Evolutionary conservation across 2,329 filamentous ascomycete genomes (phyloP).

Genomic region (Neofusicoccum sp.): DNA sequence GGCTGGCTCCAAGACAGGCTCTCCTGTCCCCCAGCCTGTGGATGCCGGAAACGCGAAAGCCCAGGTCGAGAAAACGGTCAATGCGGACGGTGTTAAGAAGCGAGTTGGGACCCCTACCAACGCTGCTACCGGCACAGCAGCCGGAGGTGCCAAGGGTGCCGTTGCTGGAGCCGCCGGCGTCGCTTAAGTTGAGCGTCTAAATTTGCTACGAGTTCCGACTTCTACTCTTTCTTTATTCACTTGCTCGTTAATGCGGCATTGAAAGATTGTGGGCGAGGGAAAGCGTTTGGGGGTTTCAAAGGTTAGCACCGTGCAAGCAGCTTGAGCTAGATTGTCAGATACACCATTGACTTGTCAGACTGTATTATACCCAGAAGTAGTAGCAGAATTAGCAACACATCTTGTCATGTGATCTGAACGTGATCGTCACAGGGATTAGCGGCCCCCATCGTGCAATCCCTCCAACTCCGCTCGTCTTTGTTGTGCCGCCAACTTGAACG

Average conservation of each 20-base stretch:
- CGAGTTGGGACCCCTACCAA: slow-evolving; percentile 14
- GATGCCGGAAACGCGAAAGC: slow-evolving; percentile 24
- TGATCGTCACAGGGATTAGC: no score
- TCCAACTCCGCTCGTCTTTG: no score
- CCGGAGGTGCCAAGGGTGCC: slow-evolving; percentile 28
- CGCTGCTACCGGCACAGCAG: neutral
- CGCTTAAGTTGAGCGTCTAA: neutral
- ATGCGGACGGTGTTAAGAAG: slow-evolving; percentile 14
- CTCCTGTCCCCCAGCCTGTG: slow-evolving; percentile 4
- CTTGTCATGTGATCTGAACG: no score
- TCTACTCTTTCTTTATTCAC: neutral
- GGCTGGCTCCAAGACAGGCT: neutral
- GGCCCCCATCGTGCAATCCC: no score
- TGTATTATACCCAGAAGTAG: no score
- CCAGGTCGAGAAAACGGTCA: slow-evolving; percentile 11
- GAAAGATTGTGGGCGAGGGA: neutral
- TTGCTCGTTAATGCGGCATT: neutral
- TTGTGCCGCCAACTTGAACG: no score
- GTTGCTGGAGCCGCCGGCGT: slow-evolving; percentile 27
- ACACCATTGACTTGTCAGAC: no score
- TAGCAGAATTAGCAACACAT: no score
- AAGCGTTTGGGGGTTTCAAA: neutral
- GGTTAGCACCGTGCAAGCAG: neutral
- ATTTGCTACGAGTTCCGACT: neutral
- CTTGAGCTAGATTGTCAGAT: no score